These are phyloP conservation scores for Ophiostoma himal-ulmi DNA, from an alignment of 2,329 filamentous ascomycete species.

Conservation along the genomic window DNA sequence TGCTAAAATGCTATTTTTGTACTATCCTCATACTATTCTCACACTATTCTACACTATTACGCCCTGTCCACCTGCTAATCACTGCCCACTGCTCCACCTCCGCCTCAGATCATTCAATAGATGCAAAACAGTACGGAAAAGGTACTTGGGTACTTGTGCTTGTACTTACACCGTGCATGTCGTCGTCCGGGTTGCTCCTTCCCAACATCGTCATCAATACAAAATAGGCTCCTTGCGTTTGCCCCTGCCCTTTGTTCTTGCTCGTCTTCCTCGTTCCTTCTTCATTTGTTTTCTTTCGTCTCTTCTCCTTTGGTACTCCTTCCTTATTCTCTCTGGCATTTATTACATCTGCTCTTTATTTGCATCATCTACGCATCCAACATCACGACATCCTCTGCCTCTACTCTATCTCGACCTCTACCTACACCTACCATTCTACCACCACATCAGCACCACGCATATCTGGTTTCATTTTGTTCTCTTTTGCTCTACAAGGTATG, in stretches of 20 bases:
- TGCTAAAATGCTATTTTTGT: conserved; percentile 2
- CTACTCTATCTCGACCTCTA: not conserved
- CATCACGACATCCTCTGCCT: conserved; percentile 1
- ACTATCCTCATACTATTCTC: conserved; percentile 16
- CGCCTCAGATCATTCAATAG: conserved; percentile 8
- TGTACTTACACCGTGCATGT: conserved; percentile 18
- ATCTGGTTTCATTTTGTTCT: not conserved
- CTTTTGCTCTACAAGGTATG: not conserved
- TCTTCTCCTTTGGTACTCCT: not conserved
- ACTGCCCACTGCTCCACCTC: conserved; percentile 10
- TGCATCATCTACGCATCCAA: not conserved
- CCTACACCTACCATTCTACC: not conserved
- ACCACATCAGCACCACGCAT: not conserved
- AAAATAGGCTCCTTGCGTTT: conserved; percentile 16
- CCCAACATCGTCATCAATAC: conserved; percentile 18
- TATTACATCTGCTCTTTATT: not conserved
- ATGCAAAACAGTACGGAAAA: not conserved
- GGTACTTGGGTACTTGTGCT: conserved; percentile 8
- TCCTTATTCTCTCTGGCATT: not conserved
- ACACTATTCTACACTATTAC: conserved; percentile 17
- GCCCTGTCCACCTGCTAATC: not conserved
- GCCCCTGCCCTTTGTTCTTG: conserved; percentile 11
- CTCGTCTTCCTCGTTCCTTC: conserved; percentile 11
- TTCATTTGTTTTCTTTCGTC: conserved; percentile 10
- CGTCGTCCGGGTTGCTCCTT: conserved; percentile 17